Percentiles rank a stretch among this genome's conserved stretches.
These are phyloP conservation scores for Nicotiana obtusifolia DNA, from an alignment of 257 asterid species.

Conservation along the genomic window DNA sequence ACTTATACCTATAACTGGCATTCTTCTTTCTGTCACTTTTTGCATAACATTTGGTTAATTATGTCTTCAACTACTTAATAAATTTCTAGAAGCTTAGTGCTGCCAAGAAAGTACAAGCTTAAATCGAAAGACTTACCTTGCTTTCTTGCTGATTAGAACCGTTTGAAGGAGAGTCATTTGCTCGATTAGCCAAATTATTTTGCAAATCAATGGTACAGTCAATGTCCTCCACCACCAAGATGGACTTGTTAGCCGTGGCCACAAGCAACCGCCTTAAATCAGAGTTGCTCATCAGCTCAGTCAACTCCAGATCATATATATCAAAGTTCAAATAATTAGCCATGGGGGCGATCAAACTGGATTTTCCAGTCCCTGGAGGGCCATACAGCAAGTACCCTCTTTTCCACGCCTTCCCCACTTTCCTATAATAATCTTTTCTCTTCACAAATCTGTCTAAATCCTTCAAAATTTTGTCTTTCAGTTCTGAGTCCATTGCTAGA, in stretches of 20 bases:
- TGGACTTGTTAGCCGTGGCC: constrained; percentile 46
- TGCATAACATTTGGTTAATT: no score
- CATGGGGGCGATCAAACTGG: constrained; percentile 74
- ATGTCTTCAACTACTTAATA: no score
- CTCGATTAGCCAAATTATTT: constrained; percentile 31
- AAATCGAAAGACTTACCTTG: constrained; percentile 22
- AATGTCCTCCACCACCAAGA: constrained; percentile 66
- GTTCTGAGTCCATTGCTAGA: constrained; percentile 52
- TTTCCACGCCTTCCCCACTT: constrained; percentile 71
- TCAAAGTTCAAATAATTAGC: constrained; percentile 65
- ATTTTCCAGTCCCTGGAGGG: constrained; percentile 79
- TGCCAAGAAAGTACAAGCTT: neutral
- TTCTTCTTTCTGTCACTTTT: no score
- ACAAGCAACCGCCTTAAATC: constrained; percentile 46
- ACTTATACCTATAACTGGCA: no score
- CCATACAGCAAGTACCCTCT: constrained; percentile 73
- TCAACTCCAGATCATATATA: constrained; percentile 60
- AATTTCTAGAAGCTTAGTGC: no score
- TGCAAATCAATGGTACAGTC: constrained; percentile 58
- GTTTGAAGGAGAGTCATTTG: neutral
- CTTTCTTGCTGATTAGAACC: constrained; percentile 15
- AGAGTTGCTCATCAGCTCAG: constrained; percentile 42
- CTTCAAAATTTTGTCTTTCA: constrained; percentile 33
- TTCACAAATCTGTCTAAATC: constrained; percentile 47
- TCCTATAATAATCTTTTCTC: constrained; percentile 49